These are phyloP conservation scores for Sporobolomyces phaffii DNA, from an alignment of 768 basidiomycete species.

Conservation along the genomic window DNA sequence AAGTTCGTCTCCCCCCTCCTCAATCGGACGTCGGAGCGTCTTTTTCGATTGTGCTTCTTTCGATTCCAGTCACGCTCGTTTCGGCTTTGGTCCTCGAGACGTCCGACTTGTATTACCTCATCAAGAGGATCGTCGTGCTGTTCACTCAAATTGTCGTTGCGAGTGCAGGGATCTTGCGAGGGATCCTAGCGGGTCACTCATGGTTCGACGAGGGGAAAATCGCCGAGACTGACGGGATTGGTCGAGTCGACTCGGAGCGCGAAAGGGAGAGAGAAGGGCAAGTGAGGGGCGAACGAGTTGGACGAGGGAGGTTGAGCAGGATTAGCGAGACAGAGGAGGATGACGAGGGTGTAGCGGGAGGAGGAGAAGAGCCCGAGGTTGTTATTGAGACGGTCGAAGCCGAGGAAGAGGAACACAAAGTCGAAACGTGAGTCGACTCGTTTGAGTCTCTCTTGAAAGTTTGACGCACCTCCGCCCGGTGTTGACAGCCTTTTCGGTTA, in stretches of 20 bases:
- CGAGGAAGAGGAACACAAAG: too few relatives aligned
- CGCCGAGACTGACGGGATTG: neutral
- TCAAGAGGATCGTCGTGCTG: neutral
- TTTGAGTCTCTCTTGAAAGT: too few relatives aligned
- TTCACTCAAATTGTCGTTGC: neutral
- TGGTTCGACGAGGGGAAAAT: neutral
- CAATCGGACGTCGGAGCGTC: neutral
- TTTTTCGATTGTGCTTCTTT: neutral
- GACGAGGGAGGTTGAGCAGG: neutral
- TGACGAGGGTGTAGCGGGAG: neutral
- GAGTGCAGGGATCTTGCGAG: neutral
- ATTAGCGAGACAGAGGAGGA: conserved; percentile 1
- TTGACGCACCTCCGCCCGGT: too few relatives aligned
- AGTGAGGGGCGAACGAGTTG: neutral
- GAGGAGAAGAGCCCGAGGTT: neutral
- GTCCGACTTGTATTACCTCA: neutral
- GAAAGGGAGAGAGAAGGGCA: too few relatives aligned
- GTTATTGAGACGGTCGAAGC: neutral
- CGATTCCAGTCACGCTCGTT: conserved; percentile 1
- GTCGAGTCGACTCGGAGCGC: too few relatives aligned
- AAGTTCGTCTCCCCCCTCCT: neutral
- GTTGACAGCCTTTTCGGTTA: too few relatives aligned
- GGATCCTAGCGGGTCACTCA: neutral
- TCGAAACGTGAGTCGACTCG: too few relatives aligned
- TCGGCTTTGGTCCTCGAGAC: neutral